Evolutionary conservation across 768 basidiomycete species (phyloP), one percentile per base, ranked within the genome.

Genomic region (Pisolithus marmoratus): DNA sequence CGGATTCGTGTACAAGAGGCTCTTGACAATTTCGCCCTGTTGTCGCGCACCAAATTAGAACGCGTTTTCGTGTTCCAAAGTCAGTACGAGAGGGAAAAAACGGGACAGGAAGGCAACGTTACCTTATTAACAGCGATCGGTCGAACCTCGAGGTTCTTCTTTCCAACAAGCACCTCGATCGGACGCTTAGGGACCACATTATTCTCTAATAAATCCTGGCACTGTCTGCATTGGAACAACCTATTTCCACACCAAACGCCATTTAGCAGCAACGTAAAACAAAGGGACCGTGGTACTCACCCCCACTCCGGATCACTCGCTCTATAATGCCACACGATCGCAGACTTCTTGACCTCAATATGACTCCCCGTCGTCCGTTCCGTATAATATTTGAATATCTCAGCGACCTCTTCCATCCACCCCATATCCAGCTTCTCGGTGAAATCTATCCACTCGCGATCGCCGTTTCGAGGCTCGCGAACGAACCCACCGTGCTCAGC

Each of bases 251-350:
- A 29, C 26, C 20, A 22, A 2, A 29, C 8, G 6, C 2, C 47
- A 40, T 65, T 49, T 29, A 60, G 51, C 24, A 41, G 37, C 9
- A 37, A 29, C 5, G 46, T 15, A 36, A 15, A 8, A 40, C 34
- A 48, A 29, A 47, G 42, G 2, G 49, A 26, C 9, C 19, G 46
- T 15, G 50, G 20, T 17, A 79, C 87, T 63, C 66, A 88, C 84
- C 94, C 94, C 84, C 94, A 99, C 71, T 95, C 93, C 0, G 95
- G 95, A 70, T 99, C 95, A 29, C 79, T 80, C 52, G 83, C 80
- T 42, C 95, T 81, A 71, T 96, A 97, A 71, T 99, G 95, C 95
- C 95, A 98, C 40, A 94, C 97, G 66, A 99, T 90, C 54, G 88
- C 88, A 62, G 90, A 92, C 79, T 94, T 94, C 82, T 99, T 99